Conservation (phyloP, 106 monocot species). For the Narthecium ossifragum region DNA sequence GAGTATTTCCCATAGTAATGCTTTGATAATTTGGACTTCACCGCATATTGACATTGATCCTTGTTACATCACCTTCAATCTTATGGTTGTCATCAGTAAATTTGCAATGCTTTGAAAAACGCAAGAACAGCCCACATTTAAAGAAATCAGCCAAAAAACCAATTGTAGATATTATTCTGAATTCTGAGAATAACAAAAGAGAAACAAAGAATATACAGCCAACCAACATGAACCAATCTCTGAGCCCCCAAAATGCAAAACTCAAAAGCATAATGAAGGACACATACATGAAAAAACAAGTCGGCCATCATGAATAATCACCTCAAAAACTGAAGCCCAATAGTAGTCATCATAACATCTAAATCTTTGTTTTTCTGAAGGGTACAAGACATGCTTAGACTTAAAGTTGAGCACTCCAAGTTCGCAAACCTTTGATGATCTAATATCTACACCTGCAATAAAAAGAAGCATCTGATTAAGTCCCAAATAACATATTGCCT, state of each 20-base stretch:
- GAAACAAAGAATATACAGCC: too few species aligned
- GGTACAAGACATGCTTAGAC: slow-evolving; percentile 52
- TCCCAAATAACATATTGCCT: not conserved
- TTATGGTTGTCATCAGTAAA: too few species aligned
- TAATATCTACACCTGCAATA: slow-evolving; percentile 82
- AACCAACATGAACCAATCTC: not conserved
- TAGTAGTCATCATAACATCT: slow-evolving; percentile 92
- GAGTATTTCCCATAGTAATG: too few species aligned
- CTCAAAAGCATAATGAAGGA: not conserved
- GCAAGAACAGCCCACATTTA: too few species aligned
- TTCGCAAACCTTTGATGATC: slow-evolving; percentile 80
- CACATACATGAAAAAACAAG: not conserved
- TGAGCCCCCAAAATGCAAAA: not conserved
- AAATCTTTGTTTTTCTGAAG: slow-evolving; percentile 53
- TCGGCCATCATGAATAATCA: slow-evolving; percentile 15
- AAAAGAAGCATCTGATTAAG: slow-evolving; percentile 5
- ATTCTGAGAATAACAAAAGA: too few species aligned
- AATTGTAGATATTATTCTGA: too few species aligned
- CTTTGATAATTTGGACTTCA: too few species aligned
- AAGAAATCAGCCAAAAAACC: too few species aligned
- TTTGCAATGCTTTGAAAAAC: too few species aligned
- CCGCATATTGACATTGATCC: too few species aligned
- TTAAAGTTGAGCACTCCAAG: slow-evolving; percentile 70
- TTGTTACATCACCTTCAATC: too few species aligned
- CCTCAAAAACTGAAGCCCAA: slow-evolving; percentile 97